phyloP scores from a whole-genome alignment of 441 rosid genomes.

The Corymbia calophylla region DNA sequence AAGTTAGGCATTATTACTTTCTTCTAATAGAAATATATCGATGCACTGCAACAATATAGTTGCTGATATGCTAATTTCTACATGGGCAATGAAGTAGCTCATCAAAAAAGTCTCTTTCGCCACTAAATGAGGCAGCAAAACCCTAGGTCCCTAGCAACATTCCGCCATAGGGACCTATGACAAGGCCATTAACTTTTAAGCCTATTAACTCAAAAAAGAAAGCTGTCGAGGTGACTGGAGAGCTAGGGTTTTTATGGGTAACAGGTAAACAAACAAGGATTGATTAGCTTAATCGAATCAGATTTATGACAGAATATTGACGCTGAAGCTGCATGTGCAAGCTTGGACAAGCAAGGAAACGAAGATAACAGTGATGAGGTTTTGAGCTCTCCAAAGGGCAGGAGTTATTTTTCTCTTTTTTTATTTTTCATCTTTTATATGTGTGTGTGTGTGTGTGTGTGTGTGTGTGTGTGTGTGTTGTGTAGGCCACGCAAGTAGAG shows the following conservation, averaged over 20 bases:
- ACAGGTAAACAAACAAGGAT: not conserved
- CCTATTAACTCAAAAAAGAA: not conserved
- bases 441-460: too few species aligned
- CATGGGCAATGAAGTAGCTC: not conserved
- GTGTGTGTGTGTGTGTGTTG: not conserved
- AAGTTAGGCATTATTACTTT: not conserved
- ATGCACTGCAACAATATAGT: not conserved
- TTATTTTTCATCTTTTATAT: not conserved
- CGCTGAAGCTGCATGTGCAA: not conserved
- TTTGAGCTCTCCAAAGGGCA: not conserved
- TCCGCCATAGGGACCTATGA: not conserved
- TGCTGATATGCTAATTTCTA: not conserved
- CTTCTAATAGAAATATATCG: not conserved
- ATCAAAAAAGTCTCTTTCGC: not conserved
- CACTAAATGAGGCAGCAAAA: not conserved
- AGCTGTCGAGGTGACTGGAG: not conserved
- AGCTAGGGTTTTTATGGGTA: not conserved
- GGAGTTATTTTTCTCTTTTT: not conserved
- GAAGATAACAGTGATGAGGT: not conserved
- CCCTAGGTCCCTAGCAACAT: not conserved
- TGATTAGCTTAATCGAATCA: not conserved
- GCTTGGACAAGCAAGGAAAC: not conserved
- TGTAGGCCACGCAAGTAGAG: not conserved
- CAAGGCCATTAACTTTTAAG: not conserved
- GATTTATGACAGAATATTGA: not conserved